Percentiles rank a stretch among this genome's conserved stretches.
phyloP scores from a whole-genome alignment of 108 stramenopile genomes.

The Pseudonitzschia multistriata region DNA sequence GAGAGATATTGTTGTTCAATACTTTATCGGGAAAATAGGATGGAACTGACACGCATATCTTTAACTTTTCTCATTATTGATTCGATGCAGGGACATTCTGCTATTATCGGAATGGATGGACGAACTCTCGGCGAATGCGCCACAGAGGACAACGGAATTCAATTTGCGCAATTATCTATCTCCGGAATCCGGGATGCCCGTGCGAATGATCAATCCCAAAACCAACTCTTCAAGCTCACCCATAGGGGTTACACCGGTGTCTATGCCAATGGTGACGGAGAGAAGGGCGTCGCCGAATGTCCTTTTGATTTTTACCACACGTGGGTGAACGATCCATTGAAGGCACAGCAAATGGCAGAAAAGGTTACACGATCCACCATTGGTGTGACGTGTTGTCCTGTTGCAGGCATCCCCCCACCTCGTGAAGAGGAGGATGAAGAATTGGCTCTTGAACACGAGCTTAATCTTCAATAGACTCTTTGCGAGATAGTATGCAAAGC shows the following conservation, averaged over 20 bases:
- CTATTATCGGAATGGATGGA: constrained; percentile 71
- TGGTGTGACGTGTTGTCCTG: constrained; percentile 60
- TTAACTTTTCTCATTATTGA: background rate
- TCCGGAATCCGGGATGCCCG: constrained; percentile 73
- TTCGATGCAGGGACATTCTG: constrained; percentile 58
- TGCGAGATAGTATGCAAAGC: too few relatives aligned
- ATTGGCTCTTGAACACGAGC: constrained; percentile 29
- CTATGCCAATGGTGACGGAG: constrained; percentile 78
- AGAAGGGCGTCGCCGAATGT: constrained; percentile 66
- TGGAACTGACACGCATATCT: background rate
- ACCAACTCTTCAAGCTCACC: constrained; percentile 77
- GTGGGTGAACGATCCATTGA: constrained; percentile 76
- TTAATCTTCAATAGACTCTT: constrained; percentile 32
- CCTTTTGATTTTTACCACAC: constrained; percentile 70
- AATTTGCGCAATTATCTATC: constrained; percentile 69
- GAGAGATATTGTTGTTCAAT: background rate
- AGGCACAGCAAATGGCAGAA: constrained; percentile 71
- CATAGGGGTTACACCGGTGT: constrained; percentile 73
- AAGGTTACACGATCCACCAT: constrained; percentile 68
- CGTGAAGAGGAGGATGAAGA: constrained; percentile 32
- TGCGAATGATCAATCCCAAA: constrained; percentile 70
- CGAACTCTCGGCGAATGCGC: constrained; percentile 81
- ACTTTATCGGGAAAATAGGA: background rate
- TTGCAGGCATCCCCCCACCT: constrained; percentile 44
- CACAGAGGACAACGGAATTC: constrained; percentile 77